A percentile compares a stretch with the other conserved stretches of the same genome.
Conservation (phyloP, 305 asterid genomes). For the Fraxinus platypoda region DNA sequence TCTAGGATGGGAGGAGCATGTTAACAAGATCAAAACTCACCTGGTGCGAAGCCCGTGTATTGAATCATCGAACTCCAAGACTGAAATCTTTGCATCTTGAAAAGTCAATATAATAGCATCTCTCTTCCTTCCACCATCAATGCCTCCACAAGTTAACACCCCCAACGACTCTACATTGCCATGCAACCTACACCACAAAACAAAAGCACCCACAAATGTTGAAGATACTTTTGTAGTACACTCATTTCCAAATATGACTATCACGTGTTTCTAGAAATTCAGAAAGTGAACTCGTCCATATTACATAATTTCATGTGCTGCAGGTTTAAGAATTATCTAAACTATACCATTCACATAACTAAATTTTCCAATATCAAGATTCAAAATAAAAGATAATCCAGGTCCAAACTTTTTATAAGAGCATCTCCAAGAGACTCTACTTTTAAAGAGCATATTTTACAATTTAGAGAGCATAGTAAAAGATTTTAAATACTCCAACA, state of each 20-base stretch:
- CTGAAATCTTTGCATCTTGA: slow-evolving; percentile 83
- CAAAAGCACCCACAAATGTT: slow-evolving; percentile 13
- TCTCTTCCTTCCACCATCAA: slow-evolving; percentile 72
- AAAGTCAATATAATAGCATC: slow-evolving; percentile 83
- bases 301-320: neutral
- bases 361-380: neutral
- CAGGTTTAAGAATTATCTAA: neutral
- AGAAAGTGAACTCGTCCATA: neutral
- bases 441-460: neutral
- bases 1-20: neutral
- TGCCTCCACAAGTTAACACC: slow-evolving; percentile 65
- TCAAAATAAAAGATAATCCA: neutral
- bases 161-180: slow-evolving; percentile 92
- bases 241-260: neutral
- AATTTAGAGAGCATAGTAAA: neutral
- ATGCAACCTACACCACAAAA: slow-evolving; percentile 64
- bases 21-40: slow-evolving; percentile 37
- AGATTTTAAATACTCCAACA: neutral
- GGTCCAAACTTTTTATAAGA: neutral
- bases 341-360: neutral
- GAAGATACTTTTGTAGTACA: neutral
- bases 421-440: neutral
- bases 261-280: neutral
- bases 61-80: slow-evolving; percentile 93
- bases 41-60: slow-evolving; percentile 84